Conservation (phyloP, 148 eudicot species). For the Dianthus caryophyllus region DNA sequence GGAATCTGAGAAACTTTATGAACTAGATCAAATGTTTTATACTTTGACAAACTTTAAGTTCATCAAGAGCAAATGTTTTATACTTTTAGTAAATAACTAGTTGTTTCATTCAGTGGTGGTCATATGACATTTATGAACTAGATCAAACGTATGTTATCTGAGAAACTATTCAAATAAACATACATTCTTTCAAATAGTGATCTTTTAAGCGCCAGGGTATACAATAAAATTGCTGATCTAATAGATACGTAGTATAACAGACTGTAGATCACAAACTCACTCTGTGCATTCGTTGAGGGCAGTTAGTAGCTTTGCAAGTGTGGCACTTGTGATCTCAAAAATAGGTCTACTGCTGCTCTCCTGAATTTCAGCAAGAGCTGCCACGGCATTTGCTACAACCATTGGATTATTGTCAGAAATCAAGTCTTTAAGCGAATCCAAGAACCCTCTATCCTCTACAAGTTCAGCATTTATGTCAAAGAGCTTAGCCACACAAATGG, state of each 20-base stretch:
- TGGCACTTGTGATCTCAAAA: conserved; percentile 87
- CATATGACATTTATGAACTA: background rate
- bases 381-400: conserved; percentile 99
- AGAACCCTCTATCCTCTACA: conserved; percentile 96
- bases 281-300: conserved; percentile 99
- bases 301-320: conserved; percentile 89
- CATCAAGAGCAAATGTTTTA: too few species aligned
- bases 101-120: background rate
- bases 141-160: background rate
- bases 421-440: conserved; percentile 92
- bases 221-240: background rate
- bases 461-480: conserved; percentile 98
- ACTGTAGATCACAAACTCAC: conserved; percentile 46
- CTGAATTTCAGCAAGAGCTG: conserved; percentile 97
- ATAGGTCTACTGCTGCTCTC: conserved; percentile 78
- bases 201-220: background rate
- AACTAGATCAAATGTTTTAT: too few species aligned
- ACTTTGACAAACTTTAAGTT: background rate
- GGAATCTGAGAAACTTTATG: too few species aligned
- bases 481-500: conserved; percentile 98
- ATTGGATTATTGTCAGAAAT: conserved; percentile 99
- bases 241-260: background rate
- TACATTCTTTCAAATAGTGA: background rate
- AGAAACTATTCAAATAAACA: background rate
- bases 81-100: background rate